Evolutionary conservation across 2,329 filamentous ascomycete genomes (phyloP).

Genomic region (Didymella lethalis): DNA sequence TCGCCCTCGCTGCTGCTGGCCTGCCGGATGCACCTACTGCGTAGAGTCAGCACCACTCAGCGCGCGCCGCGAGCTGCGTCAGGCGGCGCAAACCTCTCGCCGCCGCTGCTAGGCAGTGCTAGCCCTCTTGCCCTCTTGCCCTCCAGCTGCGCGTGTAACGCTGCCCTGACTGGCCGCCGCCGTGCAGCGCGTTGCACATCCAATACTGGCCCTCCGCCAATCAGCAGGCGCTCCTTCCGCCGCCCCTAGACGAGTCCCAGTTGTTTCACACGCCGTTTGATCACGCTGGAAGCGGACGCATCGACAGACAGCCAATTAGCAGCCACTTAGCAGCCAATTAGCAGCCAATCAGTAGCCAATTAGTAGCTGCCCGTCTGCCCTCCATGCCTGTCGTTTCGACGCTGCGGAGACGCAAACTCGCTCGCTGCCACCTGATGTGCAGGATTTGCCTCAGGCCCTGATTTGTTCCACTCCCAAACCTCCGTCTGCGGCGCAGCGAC

Average conservation of each 20-base stretch:
- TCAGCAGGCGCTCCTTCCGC: slow-evolving; percentile 23
- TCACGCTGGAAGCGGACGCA: slow-evolving; percentile 34
- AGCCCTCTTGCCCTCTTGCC: slow-evolving; percentile 11
- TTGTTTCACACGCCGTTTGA: slow-evolving; percentile 48
- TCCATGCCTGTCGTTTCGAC: slow-evolving; percentile 20
- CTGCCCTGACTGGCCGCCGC: slow-evolving; percentile 16
- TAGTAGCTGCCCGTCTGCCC: slow-evolving; percentile 15
- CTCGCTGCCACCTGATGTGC: slow-evolving; percentile 14
- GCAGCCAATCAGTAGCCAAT: slow-evolving; percentile 2
- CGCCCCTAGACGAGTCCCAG: slow-evolving; percentile 30
- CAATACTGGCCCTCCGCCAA: slow-evolving; percentile 40
- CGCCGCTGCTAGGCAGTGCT: not conserved
- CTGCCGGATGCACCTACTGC: not conserved
- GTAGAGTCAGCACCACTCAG: slow-evolving; percentile 25
- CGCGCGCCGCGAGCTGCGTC: too few relatives aligned
- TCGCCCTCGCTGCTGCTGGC: not conserved
- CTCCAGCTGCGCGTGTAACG: slow-evolving; percentile 24
- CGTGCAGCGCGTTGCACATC: slow-evolving; percentile 29
- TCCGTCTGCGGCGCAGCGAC: slow-evolving; percentile 7
- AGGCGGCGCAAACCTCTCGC: slow-evolving; percentile 9
- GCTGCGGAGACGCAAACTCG: slow-evolving; percentile 6
- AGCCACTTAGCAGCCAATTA: not conserved
- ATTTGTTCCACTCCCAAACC: slow-evolving; percentile 15
- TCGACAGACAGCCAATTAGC: slow-evolving; percentile 18
- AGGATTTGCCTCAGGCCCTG: not conserved